Base-by-base conservation (phyloP, 1,139 yeast genomes). In the Protomyces pachydermus region DNA sequence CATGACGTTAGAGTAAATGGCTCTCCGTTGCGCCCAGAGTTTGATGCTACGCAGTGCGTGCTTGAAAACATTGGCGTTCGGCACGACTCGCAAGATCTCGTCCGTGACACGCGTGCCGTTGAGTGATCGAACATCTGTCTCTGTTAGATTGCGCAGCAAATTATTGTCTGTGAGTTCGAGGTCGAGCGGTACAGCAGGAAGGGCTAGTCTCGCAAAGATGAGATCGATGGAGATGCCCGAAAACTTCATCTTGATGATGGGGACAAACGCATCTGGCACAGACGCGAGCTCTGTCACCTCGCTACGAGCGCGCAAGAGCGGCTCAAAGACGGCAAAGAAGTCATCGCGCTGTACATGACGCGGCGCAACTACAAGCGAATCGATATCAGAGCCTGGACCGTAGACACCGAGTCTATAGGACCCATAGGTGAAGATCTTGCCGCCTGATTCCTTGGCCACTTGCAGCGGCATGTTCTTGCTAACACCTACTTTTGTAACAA, bases 91-190 rank as follows among this genome's bases (percentile, higher is more conserved):
- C 68, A 93, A 78, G 60, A 93, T 91, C 71, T 93, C 97, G 75
- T 95, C 99, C 0, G 98, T 93, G 8, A 93, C 99, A 74, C 99
- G 82, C 0, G 98, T 91, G 72, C 99, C 99, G 74, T 93, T 93
- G 65, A 93, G 77, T 0, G 97, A 84, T 70, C 98, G 81, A 69
- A 91, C 76, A 72, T 93, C 98, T 72, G 84, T 86, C 71, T 93
- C 99, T 72, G 93, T 98, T 32, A 93, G 76, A 72, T 93, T 93
- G 72, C 86, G 82, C 67, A 93, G 78, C 65, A 93, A 76, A 70
- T 91, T 90, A 71, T 91, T 93, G 73, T 93, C 96, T 60, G 88
- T 86, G 61, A 93, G 78, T 0, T 90, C 85, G 72, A 93, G 75
- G 68, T 84, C 84, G 46, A 76, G 71, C 0, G 97, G 97, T 0